Conservation (phyloP, 345 rosid species). For the Eucalyptus decipiens region DNA sequence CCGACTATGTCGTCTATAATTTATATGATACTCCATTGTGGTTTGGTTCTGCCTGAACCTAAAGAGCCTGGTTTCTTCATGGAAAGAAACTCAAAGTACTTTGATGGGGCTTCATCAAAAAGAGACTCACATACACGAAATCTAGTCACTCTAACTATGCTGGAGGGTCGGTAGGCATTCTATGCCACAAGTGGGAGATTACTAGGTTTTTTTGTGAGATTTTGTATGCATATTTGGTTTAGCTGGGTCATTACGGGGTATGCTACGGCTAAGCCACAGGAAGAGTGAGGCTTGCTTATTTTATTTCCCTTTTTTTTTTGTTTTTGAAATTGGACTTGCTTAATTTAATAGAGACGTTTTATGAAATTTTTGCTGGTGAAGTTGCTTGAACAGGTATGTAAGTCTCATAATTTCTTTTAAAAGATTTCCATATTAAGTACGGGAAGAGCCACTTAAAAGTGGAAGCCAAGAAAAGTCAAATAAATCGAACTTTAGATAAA, state of each 20-base stretch:
- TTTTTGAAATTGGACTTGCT: neutral
- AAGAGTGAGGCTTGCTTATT: constrained; percentile 4
- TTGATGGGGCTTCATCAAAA: neutral
- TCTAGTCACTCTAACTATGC: neutral
- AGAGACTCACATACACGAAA: neutral
- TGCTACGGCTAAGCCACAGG: constrained; percentile 1
- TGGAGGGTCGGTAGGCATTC: neutral
- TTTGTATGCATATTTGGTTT: neutral
- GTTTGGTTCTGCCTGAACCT: neutral
- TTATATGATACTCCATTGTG: neutral
- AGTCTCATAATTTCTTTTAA: no score
- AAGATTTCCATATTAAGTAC: no score
- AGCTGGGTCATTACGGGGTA: neutral
- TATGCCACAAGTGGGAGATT: rapidly evolving
- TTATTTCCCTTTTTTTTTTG: no score
- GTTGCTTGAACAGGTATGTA: no score
- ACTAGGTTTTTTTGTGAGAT: neutral
- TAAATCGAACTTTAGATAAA: no score
- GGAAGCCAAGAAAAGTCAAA: neutral
- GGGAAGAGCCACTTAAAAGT: neutral
- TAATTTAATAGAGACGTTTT: neutral
- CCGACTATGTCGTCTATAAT: neutral
- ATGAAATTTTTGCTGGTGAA: neutral
- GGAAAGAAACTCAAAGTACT: neutral
- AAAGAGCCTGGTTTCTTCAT: neutral